phyloP scores from a whole-genome alignment of 108 stramenopile species.

The Cylindrotheca closterium region DNA sequence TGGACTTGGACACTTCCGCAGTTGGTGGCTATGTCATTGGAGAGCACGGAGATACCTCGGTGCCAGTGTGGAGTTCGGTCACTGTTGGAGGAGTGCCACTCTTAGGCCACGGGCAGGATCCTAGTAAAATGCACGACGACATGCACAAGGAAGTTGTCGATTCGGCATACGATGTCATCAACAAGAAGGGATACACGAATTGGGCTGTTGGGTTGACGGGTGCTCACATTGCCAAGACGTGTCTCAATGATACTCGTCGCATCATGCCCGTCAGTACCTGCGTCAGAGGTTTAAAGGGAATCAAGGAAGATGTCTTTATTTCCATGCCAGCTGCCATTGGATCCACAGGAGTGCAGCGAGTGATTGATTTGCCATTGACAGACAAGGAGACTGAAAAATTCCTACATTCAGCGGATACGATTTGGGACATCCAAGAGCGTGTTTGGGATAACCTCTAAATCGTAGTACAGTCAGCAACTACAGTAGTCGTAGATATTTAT shows the following conservation, averaged over 20 bases:
- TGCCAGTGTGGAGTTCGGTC: constrained; percentile 57
- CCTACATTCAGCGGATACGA: constrained; percentile 20
- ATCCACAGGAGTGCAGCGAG: constrained; percentile 26
- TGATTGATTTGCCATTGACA: constrained; percentile 26
- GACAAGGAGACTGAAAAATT: constrained; percentile 26
- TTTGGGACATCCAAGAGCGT: constrained; percentile 43
- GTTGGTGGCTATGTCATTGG: constrained; percentile 52
- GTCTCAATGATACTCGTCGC: constrained; percentile 37
- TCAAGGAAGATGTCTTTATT: constrained; percentile 50
- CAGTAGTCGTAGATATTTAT: not conserved
- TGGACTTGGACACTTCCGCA: constrained; percentile 24
- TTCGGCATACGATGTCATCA: constrained; percentile 44
- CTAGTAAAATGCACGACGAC: constrained; percentile 14
- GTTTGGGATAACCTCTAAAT: constrained; percentile 32
- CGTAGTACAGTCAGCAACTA: no score
- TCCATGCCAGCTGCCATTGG: constrained; percentile 38
- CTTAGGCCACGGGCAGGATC: constrained; percentile 27
- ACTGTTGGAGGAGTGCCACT: constrained; percentile 37
- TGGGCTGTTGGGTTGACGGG: constrained; percentile 43
- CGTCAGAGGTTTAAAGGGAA: constrained; percentile 45
- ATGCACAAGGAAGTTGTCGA: constrained; percentile 50
- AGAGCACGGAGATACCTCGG: constrained; percentile 52
- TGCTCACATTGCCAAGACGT: constrained; percentile 38
- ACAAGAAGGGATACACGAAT: constrained; percentile 53
- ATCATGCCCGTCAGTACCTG: constrained; percentile 48